Conservation (phyloP, 2,329 filamentous ascomycete species). For the Phaeosphaeria sp. region DNA sequence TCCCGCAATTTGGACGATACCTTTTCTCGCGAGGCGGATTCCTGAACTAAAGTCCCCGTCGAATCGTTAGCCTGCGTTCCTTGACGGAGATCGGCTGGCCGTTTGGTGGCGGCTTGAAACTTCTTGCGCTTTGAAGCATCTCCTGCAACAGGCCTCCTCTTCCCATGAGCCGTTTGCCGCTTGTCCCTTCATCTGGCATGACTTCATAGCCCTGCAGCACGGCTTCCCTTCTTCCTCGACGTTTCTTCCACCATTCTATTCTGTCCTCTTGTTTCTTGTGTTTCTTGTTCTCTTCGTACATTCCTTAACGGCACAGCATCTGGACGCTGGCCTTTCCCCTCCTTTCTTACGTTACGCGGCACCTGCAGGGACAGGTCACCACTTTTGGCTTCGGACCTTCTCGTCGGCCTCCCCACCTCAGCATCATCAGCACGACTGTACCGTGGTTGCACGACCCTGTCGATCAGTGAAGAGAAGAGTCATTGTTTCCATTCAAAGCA, state of each 20-base stretch:
- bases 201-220: constrained; percentile 17
- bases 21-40: constrained; percentile 11
- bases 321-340: constrained; percentile 23
- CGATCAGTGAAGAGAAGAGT: not conserved
- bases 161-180: constrained; percentile 17
- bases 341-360: constrained; percentile 16
- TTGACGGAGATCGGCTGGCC: constrained; percentile 35
- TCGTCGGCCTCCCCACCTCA: constrained; percentile 4
- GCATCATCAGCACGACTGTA: not conserved
- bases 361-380: constrained; percentile 25
- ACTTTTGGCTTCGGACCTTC: not conserved
- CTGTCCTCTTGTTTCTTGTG: constrained; percentile 5
- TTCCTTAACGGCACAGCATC: constrained; percentile 17
- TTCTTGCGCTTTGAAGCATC: constrained; percentile 18
- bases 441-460: constrained; percentile 10
- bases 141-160: constrained; percentile 19
- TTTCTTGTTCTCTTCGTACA: constrained; percentile 8
- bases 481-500: constrained; percentile 2
- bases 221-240: constrained; percentile 9
- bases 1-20: constrained; percentile 13
- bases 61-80: constrained; percentile 15
- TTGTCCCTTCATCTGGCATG: constrained; percentile 19
- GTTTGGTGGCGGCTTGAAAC: constrained; percentile 38
- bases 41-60: constrained; percentile 4
- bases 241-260: constrained; percentile 5